Base-by-base conservation (phyloP, 768 basidiomycete genomes). In the Strobilomyces confusus region DNA sequence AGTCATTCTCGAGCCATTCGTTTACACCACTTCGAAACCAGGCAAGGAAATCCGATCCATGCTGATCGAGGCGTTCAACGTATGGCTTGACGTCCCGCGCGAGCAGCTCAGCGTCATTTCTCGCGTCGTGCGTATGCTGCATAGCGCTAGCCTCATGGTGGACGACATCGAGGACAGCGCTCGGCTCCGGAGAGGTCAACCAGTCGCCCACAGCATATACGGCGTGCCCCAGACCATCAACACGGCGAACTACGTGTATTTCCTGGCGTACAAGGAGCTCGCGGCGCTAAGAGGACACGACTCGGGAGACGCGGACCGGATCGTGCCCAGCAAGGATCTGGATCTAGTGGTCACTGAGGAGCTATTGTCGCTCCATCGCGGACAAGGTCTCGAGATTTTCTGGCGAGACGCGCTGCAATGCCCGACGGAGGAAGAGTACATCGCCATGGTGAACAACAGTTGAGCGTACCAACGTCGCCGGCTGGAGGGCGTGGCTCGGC, bases 391-490 rank as follows among this genome's bases (percentile, higher is more conserved):
- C 9, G 95, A 98, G 64, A 78, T 99, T 7, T 81, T 95, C 36
- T 99, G 95, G 95, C 77, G 95, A 49, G 95, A 98, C 63, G 87
- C 86, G 6, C 70, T 98, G 19, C 83, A 79, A 38, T 98, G 95
- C 65, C 95, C 95, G 5, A 89, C 88, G 0, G 95, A 99, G 67
- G 88, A 93, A 55, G 91, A 99, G 62, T 99, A 98, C 63, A 78
- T 99, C 34, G 71, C 78, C 4, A 99, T 99, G 95, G 95, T 98
- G 30, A 92, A 94, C 69, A 90, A 95, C 63, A 99, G 95, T 95
- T 64, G 60, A 63, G 57, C 71, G 65, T 45, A 4, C 34, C 29
- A 3, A 6, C 47, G 33, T 51, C n/a, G 87, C 91, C 36, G 87
- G 29, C 40, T 36, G 49, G 89, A n/a, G n/a, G 92, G 89, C 87